Evolutionary conservation across 1,284 basidiomycete species (phyloP).

Genomic region (Pseudozyma thailandica): DNA sequence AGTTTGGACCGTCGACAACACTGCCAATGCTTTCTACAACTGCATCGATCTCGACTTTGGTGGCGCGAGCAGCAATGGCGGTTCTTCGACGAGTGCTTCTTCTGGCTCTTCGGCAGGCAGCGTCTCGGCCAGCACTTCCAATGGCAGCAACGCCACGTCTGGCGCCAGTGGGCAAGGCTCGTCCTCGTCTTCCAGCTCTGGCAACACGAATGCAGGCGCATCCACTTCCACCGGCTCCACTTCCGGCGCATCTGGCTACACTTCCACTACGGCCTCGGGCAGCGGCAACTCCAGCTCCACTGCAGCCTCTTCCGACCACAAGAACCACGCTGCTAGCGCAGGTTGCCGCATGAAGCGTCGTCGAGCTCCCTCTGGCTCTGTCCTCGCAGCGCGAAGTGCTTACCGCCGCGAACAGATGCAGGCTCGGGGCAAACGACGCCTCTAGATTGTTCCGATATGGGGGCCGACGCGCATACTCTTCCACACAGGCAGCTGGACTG

Average conservation of each 20-base stretch:
- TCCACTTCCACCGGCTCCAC: conserved; percentile 6
- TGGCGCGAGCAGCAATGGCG: conserved; percentile 4
- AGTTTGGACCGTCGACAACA: conserved; percentile 50
- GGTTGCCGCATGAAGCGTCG: conserved; percentile 28
- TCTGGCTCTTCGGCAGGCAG: conserved; percentile 1
- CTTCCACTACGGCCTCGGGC: not conserved
- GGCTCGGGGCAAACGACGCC: conserved; percentile 4
- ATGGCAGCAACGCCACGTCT: not conserved
- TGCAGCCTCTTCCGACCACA: not conserved
- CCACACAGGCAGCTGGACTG: conserved; percentile 5
- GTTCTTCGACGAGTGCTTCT: not conserved
- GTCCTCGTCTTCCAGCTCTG: not conserved
- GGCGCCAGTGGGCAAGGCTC: not conserved
- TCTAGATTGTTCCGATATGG: no score
- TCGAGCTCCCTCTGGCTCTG: conserved; percentile 14
- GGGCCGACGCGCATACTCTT: not conserved
- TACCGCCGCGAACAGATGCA: conserved; percentile 21
- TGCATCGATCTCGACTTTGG: conserved; percentile 52
- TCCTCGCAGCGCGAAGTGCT: conserved; percentile 22
- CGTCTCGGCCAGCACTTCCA: conserved; percentile 5
- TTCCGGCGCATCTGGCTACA: conserved; percentile 3
- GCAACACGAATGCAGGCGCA: not conserved
- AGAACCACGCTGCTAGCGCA: conserved; percentile 11
- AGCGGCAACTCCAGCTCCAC: not conserved
- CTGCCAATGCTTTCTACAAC: conserved; percentile 48